phyloP scores from a whole-genome alignment of 306 rosid genomes.

The Sphenostylis stenocarpa region DNA sequence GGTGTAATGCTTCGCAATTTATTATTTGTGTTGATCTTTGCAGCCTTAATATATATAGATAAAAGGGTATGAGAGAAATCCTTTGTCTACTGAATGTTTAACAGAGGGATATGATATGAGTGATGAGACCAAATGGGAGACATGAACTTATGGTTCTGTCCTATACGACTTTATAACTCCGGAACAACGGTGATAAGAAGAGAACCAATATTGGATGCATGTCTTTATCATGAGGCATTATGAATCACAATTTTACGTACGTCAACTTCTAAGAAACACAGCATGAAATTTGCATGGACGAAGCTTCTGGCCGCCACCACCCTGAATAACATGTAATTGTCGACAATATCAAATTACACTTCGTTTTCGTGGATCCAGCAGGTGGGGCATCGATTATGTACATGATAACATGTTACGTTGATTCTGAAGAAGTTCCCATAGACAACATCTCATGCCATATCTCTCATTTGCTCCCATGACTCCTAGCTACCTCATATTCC shows the following conservation, averaged over 20 bases:
- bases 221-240: too few species aligned
- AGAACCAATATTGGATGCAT: neutral
- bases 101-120: neutral
- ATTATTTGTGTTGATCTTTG: neutral
- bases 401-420: neutral
- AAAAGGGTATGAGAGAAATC: neutral
- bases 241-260: neutral
- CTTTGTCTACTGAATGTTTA: neutral
- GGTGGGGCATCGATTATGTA: too few species aligned
- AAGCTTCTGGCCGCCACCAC: neutral
- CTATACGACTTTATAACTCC: neutral
- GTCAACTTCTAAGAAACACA: neutral
- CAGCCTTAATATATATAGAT: slow-evolving; percentile 33
- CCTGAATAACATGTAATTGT: neutral
- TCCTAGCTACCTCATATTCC: neutral
- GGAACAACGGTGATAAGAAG: neutral
- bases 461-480: neutral
- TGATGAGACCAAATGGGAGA: neutral
- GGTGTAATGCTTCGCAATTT: too few species aligned
- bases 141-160: neutral
- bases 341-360: neutral
- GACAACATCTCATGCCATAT: neutral
- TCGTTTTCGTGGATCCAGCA: neutral
- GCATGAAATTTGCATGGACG: too few species aligned
- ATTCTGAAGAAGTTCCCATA: neutral